These are phyloP conservation scores for Fusarium pseudonygamai DNA, from an alignment of 2,329 filamentous ascomycete species.

Conservation along the genomic window DNA sequence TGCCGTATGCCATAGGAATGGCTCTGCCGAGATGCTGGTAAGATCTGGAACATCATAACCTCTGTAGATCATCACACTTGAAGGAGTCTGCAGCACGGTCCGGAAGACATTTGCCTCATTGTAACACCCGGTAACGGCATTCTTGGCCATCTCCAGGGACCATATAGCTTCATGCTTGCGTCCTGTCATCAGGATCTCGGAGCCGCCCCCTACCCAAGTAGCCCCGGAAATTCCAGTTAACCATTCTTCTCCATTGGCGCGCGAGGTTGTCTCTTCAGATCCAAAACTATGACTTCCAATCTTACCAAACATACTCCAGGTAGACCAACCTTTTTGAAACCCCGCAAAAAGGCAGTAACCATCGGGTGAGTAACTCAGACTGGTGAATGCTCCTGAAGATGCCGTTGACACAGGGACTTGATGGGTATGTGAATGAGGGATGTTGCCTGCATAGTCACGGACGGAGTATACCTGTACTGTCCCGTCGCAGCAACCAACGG, in stretches of 20 bases:
- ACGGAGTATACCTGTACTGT: constrained; percentile 90
- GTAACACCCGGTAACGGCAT: constrained; percentile 91
- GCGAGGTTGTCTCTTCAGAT: constrained; percentile 70
- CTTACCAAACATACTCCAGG: constrained; percentile 98
- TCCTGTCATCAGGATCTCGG: constrained; percentile 81
- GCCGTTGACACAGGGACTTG: constrained; percentile 72
- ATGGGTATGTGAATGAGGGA: constrained; percentile 85
- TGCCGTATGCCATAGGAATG: constrained; percentile 93
- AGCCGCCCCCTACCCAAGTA: constrained; percentile 88
- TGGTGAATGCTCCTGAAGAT: constrained; percentile 76
- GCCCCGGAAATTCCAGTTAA: constrained; percentile 80
- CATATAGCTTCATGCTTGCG: constrained; percentile 81
- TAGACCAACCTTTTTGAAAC: constrained; percentile 92
- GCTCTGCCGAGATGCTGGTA: constrained; percentile 90
- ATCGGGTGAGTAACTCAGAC: constrained; percentile 88
- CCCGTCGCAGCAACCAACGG: constrained; percentile 83
- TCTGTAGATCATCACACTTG: constrained; percentile 89
- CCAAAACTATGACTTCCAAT: constrained; percentile 85
- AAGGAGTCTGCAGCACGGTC: constrained; percentile 87
- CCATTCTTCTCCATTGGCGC: constrained; percentile 81
- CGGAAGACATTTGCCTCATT: constrained; percentile 90
- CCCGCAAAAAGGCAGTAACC: constrained; percentile 96
- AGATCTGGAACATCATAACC: constrained; percentile 92
- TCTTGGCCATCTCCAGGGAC: constrained; percentile 91
- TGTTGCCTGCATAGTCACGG: constrained; percentile 91